Conservation (phyloP, 768 basidiomycete species). For the Amanita pallidorosea region DNA sequence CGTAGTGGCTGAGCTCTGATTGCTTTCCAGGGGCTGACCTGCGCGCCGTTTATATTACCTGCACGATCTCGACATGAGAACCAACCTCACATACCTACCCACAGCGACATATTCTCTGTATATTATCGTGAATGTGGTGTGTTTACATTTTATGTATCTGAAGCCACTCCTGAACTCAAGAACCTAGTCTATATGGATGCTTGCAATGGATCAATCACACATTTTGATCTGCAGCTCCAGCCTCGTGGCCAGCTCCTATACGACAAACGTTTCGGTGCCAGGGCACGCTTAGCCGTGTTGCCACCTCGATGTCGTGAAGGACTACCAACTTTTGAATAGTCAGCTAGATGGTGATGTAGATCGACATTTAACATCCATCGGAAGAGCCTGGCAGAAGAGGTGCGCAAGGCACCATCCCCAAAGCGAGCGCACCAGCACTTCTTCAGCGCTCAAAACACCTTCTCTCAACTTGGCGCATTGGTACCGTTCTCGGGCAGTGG, state of each 20-base stretch:
- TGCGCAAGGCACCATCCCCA: no score
- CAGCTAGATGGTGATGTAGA: slow-evolving; percentile 53
- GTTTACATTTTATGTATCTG: neutral
- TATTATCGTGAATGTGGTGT: slow-evolving; percentile 26
- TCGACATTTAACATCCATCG: no score
- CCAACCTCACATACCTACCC: slow-evolving; percentile 27
- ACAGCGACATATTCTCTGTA: slow-evolving; percentile 58
- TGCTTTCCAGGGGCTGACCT: slow-evolving; percentile 36
- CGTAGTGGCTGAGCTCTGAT: slow-evolving; percentile 2
- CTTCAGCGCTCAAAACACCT: no score
- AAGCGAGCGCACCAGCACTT: no score
- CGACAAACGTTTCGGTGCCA: slow-evolving; percentile 19
- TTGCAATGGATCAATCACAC: slow-evolving; percentile 46
- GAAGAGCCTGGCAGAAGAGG: no score
- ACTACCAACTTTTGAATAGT: slow-evolving; percentile 43
- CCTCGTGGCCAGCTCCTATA: slow-evolving; percentile 29
- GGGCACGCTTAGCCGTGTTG: slow-evolving; percentile 35
- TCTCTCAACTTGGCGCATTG: no score
- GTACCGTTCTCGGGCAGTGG: no score
- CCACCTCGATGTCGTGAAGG: slow-evolving; percentile 39
- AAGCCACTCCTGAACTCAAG: slow-evolving; percentile 22
- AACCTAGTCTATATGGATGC: slow-evolving; percentile 42
- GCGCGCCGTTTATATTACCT: slow-evolving; percentile 42
- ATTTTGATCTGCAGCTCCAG: slow-evolving; percentile 45
- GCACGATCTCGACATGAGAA: slow-evolving; percentile 32